A percentile compares a stretch with the other conserved stretches of the same genome.
Conservation (phyloP, 345 rosid species). For the Citrus mangshanensis region DNA sequence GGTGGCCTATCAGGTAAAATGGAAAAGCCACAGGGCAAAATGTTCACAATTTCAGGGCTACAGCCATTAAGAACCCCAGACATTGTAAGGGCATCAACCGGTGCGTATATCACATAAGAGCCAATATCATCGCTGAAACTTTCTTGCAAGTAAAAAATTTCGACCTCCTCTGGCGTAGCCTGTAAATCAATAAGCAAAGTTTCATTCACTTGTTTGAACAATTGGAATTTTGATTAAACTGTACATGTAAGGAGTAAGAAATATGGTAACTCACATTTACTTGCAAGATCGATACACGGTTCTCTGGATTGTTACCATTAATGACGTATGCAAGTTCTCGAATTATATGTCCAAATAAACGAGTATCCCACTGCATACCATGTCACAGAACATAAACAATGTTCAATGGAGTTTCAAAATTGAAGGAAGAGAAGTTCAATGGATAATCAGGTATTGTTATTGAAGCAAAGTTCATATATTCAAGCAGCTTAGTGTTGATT, state of each 20-base stretch:
- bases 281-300: conserved; percentile 31
- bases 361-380: conserved; percentile 45
- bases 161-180: conserved; percentile 11
- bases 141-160: conserved; percentile 37
- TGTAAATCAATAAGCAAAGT: not conserved
- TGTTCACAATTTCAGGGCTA: conserved; percentile 17
- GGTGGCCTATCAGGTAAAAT: conserved; percentile 30
- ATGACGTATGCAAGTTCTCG: conserved; percentile 25
- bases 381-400: not conserved
- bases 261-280: conserved; percentile 22
- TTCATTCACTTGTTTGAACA: not conserved
- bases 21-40: conserved; percentile 45
- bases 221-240: not conserved
- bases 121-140: conserved; percentile 24
- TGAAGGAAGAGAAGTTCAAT: not conserved
- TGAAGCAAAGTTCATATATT: not conserved
- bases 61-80: conserved; percentile 26
- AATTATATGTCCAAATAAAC: conserved; percentile 6
- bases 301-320: conserved; percentile 23
- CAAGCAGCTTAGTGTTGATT: not conserved
- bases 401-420: not conserved
- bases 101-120: conserved; percentile 39
- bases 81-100: conserved; percentile 24
- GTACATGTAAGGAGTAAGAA: not conserved
- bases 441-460: not conserved